Percentiles rank a stretch among this genome's conserved stretches.
Conservation (phyloP, 257 asterid species). For the Ballota nigra region DNA sequence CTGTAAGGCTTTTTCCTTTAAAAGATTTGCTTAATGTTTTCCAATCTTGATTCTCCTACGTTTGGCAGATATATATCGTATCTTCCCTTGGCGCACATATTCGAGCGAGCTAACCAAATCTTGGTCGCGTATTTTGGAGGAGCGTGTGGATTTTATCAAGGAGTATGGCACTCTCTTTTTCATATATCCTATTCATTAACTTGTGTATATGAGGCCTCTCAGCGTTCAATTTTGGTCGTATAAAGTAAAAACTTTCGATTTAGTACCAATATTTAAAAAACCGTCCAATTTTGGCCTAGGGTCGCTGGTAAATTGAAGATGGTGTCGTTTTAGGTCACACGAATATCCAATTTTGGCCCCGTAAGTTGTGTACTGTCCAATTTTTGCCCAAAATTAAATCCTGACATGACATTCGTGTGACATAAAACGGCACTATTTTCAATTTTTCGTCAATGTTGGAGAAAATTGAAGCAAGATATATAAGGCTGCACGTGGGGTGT, state of each 20-base stretch:
- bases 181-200: not conserved
- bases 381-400: not conserved
- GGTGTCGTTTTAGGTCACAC: too few relatives aligned
- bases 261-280: too few relatives aligned
- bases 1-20: slow-evolving; percentile 44
- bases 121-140: slow-evolving; percentile 54
- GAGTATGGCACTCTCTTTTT: slow-evolving; percentile 41
- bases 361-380: too few relatives aligned
- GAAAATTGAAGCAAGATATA: not conserved
- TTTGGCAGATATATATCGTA: slow-evolving; percentile 69
- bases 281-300: too few relatives aligned
- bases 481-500: not conserved
- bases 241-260: too few relatives aligned
- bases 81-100: slow-evolving; percentile 85
- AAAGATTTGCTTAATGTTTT: not conserved
- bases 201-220: not conserved
- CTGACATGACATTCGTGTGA: not conserved
- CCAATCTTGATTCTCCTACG: not conserved
- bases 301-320: too few relatives aligned
- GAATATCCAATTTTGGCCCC: too few relatives aligned
- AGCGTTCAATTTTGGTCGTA: too few relatives aligned
- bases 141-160: slow-evolving; percentile 78
- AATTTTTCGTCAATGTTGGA: too few relatives aligned
- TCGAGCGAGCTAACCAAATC: slow-evolving; percentile 67
- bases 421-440: too few relatives aligned